Evolutionary conservation across 768 basidiomycete species (phyloP), one percentile per base, ranked within the genome.

Genomic region (Boletus reticuloceps): DNA sequence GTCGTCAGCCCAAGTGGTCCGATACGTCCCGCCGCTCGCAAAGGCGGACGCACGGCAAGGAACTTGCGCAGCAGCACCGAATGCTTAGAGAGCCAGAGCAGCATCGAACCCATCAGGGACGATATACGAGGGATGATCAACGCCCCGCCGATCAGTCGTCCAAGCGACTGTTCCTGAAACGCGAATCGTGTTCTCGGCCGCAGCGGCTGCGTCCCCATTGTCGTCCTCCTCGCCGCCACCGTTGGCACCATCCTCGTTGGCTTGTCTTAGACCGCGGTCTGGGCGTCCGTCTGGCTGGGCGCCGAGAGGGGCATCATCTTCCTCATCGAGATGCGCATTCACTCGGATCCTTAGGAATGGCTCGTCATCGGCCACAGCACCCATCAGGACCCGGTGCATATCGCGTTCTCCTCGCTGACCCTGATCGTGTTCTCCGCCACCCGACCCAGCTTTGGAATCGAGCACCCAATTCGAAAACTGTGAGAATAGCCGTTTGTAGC

Each of bases 81-180:
- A 8, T 32, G 56, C 39, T 68, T 75, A 22, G 89, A 83, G 5
- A 88, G 64, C 22, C 75, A 75, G 38, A 82, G 71, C 4, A 91
- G 75, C 14, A 88, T 58, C 11, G 72, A 63, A 1, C 89, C 89
- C 86, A 89, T 88, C 44, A 75, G 60, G 45, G 73, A 82, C 20
- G 89, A 79, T 59, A 91, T 82, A 9, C 79, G 78, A 0, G 89
- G 89, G 48, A 88, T 75, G 54, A 86, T 71, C 17, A 91, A 71
- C 1, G 89, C 87, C 5, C 89, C 88, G 20, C 84, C 86, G 45
- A 91, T 69, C 61, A 82, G 73, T 13, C 88, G 80, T 1, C 88
- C 89, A 5, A 89, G 64, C 0, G 85, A 83, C 17, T n/a, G 80
- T 74, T 17, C 81, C 77, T 19, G 82, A 80, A 59, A 84, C 72